Evolutionary conservation across 179 eudicot genomes (phyloP).

Genomic region (Spinacia oleracea): DNA sequence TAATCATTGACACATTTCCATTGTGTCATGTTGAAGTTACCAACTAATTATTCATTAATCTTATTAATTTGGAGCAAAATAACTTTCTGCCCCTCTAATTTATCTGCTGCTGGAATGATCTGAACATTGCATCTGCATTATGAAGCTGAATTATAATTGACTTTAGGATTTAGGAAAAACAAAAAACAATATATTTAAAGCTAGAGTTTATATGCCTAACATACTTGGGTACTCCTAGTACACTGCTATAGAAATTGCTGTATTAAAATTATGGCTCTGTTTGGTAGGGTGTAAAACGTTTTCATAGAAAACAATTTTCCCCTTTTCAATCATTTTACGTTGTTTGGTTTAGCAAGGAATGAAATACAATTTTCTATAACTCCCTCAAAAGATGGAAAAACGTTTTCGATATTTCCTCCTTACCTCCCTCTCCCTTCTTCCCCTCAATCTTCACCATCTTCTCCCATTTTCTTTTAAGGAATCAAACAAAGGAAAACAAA

Average conservation of each 20-base stretch:
- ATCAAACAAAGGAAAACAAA: too few species aligned
- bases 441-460: too few species aligned
- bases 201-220: neutral
- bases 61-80: neutral
- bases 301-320: too few species aligned
- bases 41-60: slow-evolving; percentile 1
- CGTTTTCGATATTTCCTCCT: too few species aligned
- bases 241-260: neutral
- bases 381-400: too few species aligned
- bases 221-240: neutral
- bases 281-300: too few species aligned
- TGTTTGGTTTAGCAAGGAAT: too few species aligned
- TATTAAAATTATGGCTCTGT: too few species aligned
- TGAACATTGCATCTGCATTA: neutral
- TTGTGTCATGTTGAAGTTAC: slow-evolving; percentile 11
- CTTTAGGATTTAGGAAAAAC: neutral
- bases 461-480: too few species aligned
- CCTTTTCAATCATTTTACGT: too few species aligned
- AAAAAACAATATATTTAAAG: neutral
- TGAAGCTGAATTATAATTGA: neutral
- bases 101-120: neutral
- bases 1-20: neutral
- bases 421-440: too few species aligned
- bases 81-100: neutral
- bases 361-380: too few species aligned